Evolutionary conservation across 345 rosid genomes (phyloP).

Genomic region (Bruguiera gymnorhiza): DNA sequence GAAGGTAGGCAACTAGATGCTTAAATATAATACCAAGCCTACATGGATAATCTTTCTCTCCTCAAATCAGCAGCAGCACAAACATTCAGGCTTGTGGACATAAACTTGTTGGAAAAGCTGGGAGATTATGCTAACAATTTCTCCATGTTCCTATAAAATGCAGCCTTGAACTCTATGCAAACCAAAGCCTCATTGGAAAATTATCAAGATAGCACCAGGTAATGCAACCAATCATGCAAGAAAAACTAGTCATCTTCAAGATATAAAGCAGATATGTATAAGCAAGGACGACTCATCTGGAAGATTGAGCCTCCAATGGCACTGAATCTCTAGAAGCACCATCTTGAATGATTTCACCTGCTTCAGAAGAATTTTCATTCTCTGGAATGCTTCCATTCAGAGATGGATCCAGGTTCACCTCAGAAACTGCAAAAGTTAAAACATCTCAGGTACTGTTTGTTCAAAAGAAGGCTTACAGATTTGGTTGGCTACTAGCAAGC

Average conservation of each 20-base stretch:
- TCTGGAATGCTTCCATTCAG: slow-evolving; percentile 35
- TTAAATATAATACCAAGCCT: slow-evolving; percentile 61
- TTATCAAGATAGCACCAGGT: not conserved
- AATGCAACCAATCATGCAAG: not conserved
- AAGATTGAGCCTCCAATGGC: not conserved
- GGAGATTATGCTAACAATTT: slow-evolving; percentile 56
- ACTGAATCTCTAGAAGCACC: slow-evolving; percentile 51
- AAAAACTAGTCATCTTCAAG: too few relatives aligned
- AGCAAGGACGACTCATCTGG: not conserved
- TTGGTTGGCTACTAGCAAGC: slow-evolving; percentile 74
- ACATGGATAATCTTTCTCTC: slow-evolving; percentile 56
- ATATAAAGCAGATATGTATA: too few relatives aligned
- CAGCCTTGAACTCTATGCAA: slow-evolving; percentile 75
- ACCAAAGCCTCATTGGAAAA: slow-evolving; percentile 11
- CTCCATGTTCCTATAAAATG: slow-evolving; percentile 99
- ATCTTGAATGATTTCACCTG: slow-evolving; percentile 6
- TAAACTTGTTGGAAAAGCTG: too few relatives aligned
- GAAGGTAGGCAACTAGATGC: slow-evolving; percentile 1
- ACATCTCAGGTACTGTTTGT: slow-evolving; percentile 28
- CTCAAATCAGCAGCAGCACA: slow-evolving; percentile 36
- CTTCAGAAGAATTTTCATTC: slow-evolving; percentile 29
- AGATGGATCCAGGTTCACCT: slow-evolving; percentile 36
- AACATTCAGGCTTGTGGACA: slow-evolving; percentile 30
- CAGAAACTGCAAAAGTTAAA: slow-evolving; percentile 22
- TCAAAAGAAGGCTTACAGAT: slow-evolving; percentile 67